Conservation (phyloP, 2,329 filamentous ascomycete genomes). For the Penicillium sp. region DNA sequence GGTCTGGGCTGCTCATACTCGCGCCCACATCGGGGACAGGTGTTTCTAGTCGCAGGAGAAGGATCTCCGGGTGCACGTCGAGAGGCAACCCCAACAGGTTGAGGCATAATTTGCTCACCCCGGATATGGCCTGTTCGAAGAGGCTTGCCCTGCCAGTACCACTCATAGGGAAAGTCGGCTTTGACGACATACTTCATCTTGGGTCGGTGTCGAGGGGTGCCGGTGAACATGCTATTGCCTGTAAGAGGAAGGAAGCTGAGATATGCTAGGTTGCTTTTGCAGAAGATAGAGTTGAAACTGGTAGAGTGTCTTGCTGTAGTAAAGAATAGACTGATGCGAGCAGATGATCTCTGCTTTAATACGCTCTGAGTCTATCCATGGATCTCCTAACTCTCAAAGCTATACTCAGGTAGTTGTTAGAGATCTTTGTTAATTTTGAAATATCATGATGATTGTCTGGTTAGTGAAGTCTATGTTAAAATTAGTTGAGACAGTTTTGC, state of each 20-base stretch:
- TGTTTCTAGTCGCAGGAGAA: slow-evolving; percentile 1
- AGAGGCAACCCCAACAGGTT: slow-evolving; percentile 1
- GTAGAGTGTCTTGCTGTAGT: background rate
- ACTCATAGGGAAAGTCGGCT: slow-evolving; percentile 20
- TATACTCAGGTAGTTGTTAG: background rate
- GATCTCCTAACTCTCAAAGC: background rate
- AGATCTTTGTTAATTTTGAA: background rate
- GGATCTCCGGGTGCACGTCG: slow-evolving; percentile 9
- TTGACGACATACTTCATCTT: background rate
- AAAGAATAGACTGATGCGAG: background rate
- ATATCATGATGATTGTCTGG: background rate
- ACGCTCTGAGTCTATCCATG: background rate
- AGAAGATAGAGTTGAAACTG: background rate
- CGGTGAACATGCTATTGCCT: background rate
- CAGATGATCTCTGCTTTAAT: background rate
- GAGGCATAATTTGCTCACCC: slow-evolving; percentile 16
- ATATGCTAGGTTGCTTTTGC: background rate
- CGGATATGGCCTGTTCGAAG: slow-evolving; percentile 14
- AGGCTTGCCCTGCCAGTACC: slow-evolving; percentile 27
- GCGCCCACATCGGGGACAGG: slow-evolving; percentile 5
- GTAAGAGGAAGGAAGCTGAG: background rate
- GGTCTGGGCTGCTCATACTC: slow-evolving; percentile 1
- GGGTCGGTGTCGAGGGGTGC: background rate
- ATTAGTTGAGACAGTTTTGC: background rate
- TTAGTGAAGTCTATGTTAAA: background rate